Conservation (phyloP, 1,284 basidiomycete genomes). For the Pseudozyma flocculosa region DNA sequence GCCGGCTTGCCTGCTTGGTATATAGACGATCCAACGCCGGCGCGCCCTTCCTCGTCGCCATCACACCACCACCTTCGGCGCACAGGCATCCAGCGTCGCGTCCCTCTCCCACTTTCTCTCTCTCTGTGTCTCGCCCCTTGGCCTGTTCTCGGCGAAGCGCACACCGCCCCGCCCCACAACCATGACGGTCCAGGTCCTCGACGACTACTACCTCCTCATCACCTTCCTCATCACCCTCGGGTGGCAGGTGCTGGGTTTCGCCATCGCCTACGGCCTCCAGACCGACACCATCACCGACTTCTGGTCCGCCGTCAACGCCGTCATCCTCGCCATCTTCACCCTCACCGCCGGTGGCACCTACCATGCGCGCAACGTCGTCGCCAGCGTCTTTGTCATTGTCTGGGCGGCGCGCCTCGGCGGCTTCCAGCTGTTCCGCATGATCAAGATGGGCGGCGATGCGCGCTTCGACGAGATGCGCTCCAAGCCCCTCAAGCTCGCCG, state of each 20-base stretch:
- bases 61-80: too few species aligned
- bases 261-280: conserved; percentile 60
- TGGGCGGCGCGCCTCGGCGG: conserved; percentile 51
- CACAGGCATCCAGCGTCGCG: too few species aligned
- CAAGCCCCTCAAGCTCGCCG: conserved; percentile 32
- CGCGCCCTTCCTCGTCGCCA: too few species aligned
- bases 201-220: conserved; percentile 69
- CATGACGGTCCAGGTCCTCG: conserved; percentile 59
- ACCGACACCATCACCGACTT: conserved; percentile 55
- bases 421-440: conserved; percentile 52
- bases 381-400: conserved; percentile 65
- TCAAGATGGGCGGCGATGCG: conserved; percentile 53
- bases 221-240: conserved; percentile 69
- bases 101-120: too few species aligned
- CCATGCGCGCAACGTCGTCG: conserved; percentile 65
- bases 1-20: too few species aligned
- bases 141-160: too few species aligned
- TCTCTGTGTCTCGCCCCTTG: too few species aligned
- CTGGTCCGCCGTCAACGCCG: conserved; percentile 48
- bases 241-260: conserved; percentile 70
- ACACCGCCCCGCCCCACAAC: too few species aligned
- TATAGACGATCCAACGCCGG: too few species aligned
- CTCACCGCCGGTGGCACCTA: conserved; percentile 60
- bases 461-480: conserved; percentile 55
- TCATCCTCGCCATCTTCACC: conserved; percentile 57